Evolutionary conservation across 1,284 basidiomycete species (phyloP), one percentile per base, ranked within the genome.

Genomic region (Salmacisia buchloeana): DNA sequence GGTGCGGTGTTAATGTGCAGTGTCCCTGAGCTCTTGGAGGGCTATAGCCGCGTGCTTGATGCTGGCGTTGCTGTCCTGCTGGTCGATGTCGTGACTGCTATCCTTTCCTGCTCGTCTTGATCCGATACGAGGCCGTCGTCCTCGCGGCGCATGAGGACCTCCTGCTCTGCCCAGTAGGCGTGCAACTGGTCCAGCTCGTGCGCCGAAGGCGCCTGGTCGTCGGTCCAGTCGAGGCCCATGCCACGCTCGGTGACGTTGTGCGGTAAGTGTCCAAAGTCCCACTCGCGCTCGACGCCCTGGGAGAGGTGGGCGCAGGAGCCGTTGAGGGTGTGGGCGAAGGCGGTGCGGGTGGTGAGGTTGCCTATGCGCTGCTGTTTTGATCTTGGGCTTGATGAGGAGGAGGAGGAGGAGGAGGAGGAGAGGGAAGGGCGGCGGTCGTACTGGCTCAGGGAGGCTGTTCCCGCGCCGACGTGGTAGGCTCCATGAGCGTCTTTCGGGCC

Each of bases 211-310:
- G 49, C 49, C 49, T 54, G 49, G 49, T 54, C 49, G 58, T 59
- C 58, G 58, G 25, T n/a, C 58, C 58, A 59, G 21, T 43, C 38
- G 35, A 13, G 3, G 4, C 58, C 58, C 38, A 43, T 59, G 38
- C 58, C 58, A 7, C 27, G 58, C 58, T 59, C 58, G 23, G 58
- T 54, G 49, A 54, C 71, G 54, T 77, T 77, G 41, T 66, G 61
- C 18, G 69, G 69, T 25, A 67, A 61, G 61, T 65, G 64, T 0
- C 54, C 65, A 60, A 76, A 75, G 12, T 90, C 89, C 90, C 90
- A 92, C 54, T 89, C 88, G 65, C 89, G 83, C 62, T 85, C 83
- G 1, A 85, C 74, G 2, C 88, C 88, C 1, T 85, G 82, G 29
- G 83, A 68, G 52, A 78, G 69, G 43, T 74, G 76, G 2, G 52